Evolutionary conservation across 139 green algal genomes (phyloP).

Genomic region (Tetradesmus lagerheimii): DNA sequence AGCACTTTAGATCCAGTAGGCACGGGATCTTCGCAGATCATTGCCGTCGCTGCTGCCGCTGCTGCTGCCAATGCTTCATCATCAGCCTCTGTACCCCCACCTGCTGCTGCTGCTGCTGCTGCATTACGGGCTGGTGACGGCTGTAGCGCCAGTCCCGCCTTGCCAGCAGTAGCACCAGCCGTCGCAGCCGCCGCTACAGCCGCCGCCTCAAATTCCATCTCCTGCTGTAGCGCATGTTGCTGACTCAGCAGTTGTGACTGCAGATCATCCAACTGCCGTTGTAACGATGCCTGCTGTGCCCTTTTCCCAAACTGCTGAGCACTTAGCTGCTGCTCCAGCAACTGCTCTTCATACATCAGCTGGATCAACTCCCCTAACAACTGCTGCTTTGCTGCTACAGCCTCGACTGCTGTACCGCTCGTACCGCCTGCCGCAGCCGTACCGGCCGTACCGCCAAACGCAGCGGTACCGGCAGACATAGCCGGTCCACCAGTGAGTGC

Average conservation of each 20-base stretch:
- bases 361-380: conserved; percentile 30
- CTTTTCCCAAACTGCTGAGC: conserved; percentile 4
- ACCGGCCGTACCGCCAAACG: neutral
- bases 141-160: neutral
- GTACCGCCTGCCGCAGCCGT: too few species aligned
- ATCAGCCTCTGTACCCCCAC: neutral
- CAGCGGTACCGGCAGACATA: neutral
- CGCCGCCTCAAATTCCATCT: neutral
- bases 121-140: neutral
- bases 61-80: neutral
- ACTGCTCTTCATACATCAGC: conserved; percentile 21
- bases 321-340: conserved; percentile 34
- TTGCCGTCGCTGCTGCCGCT: neutral
- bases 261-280: conserved; percentile 23
- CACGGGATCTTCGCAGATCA: neutral
- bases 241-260: conserved; percentile 1
- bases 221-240: neutral
- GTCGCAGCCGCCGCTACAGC: neutral
- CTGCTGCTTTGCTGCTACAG: neutral
- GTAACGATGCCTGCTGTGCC: neutral
- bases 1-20: neutral
- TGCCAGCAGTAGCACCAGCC: neutral
- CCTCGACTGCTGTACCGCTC: neutral
- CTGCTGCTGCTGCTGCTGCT: neutral
- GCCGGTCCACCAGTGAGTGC: neutral